Percentiles rank a stretch among this genome's conserved stretches.
Evolutionary conservation across 805 yeast species (phyloP).

Genomic region (Wickerhamiella alocasiicola): DNA sequence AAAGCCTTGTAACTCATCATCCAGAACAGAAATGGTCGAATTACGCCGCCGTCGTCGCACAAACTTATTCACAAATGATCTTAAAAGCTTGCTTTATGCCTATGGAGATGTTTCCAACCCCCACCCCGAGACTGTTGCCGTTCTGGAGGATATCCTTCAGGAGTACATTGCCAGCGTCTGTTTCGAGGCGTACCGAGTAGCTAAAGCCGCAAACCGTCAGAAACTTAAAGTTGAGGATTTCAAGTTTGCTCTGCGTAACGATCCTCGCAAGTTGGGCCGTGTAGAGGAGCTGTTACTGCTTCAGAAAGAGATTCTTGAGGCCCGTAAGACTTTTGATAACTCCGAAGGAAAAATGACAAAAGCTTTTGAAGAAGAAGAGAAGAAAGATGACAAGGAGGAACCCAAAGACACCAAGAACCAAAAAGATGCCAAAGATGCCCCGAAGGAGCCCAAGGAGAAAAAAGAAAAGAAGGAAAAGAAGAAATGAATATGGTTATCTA

Average conservation of each 20-base stretch:
- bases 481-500: not conserved
- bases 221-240: conserved; percentile 63
- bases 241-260: conserved; percentile 54
- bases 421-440: conserved; percentile 24
- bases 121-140: conserved; percentile 48
- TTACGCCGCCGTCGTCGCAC: conserved; percentile 7
- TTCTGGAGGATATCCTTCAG: conserved; percentile 54
- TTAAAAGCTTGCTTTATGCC: conserved; percentile 51
- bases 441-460: conserved; percentile 23
- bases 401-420: conserved; percentile 10
- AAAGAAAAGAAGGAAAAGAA: conserved; percentile 21
- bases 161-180: conserved; percentile 52
- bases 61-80: conserved; percentile 31
- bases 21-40: not conserved
- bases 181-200: conserved; percentile 39
- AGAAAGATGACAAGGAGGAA: conserved; percentile 16
- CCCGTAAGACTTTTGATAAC: conserved; percentile 55
- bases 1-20: not conserved
- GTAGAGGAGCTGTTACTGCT: conserved; percentile 49
- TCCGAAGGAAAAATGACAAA: conserved; percentile 35
- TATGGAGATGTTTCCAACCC: conserved; percentile 66
- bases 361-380: conserved; percentile 24
- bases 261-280: conserved; percentile 56
- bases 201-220: conserved; percentile 41
- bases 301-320: conserved; percentile 50